Evolutionary conservation across 2,329 filamentous ascomycete genomes (phyloP), one percentile per base, ranked within the genome.

Genomic region (Aureobasidium sp.): DNA sequence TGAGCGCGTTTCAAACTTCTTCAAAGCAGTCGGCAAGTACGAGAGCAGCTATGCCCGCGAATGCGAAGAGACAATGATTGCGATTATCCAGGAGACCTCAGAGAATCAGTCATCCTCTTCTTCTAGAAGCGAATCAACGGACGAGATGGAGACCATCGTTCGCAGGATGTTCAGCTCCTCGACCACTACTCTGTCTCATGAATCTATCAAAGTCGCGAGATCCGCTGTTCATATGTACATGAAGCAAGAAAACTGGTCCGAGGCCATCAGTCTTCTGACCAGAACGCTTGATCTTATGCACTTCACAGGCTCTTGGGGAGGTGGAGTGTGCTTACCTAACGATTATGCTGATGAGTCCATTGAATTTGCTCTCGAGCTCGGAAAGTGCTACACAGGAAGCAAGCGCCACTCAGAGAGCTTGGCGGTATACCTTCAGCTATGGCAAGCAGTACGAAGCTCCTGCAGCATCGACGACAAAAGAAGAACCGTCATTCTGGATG

Each of bases 191-290:
- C 8, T 61, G 33, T 54, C 50, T 7, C 53, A 17, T 1, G 50
- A 61, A 14, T 27, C 40, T 0, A 72, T 81, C 49, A 71, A 71
- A 2, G 72, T 78, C 2, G 72, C 74, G 0, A 73, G 58, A 74
- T 65, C 75, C 71, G 58, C 69, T 80, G 12, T 71, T 74, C 4
- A 65, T 24, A 67, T 76, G 39, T 79, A 80, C 68, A 75, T 77
- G 27, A 73, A 74, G 3, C 76, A 81, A 68, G 75, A 74, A 63
- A 74, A 78, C 37, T 82, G 76, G 71, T 72, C 73, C 3, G 77
- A 81, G 60, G 78, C 79, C 3, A 76, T 77, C 27, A 73, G 70
- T 0, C 69, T 79, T n/a, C 72, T 81, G 39, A 77, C 78, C 57
- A 70, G 70, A 24, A 75, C 79, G 11, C 68, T 82, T 33, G 72